phyloP scores from a whole-genome alignment of 495 filamentous ascomycete species.

The Platismatia glauca region DNA sequence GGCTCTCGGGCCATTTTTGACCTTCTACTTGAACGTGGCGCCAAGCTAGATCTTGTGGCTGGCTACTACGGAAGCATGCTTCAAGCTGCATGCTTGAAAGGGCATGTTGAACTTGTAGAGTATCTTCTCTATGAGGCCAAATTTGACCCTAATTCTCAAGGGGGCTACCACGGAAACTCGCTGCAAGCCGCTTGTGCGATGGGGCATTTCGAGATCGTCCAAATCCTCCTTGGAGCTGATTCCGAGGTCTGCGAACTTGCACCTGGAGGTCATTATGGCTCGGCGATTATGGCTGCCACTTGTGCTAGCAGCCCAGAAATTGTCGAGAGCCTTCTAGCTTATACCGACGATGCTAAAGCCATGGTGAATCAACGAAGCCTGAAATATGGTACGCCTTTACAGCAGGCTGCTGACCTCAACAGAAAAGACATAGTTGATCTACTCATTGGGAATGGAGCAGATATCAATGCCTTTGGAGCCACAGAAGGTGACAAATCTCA shows the following conservation, averaged over 20 bases:
- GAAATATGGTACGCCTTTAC: constrained; percentile 9
- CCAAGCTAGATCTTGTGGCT: not conserved
- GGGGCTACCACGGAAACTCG: not conserved
- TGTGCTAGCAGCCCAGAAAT: constrained; percentile 7
- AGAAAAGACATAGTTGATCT: constrained; percentile 9
- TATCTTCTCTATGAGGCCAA: constrained; percentile 1
- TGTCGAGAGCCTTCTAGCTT: constrained; percentile 1
- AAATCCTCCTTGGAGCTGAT: not conserved
- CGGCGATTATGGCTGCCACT: constrained; percentile 10
- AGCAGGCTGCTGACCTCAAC: constrained; percentile 2
- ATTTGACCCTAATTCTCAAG: constrained; percentile 1
- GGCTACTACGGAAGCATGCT: constrained; percentile 4
- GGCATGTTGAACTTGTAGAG: not conserved
- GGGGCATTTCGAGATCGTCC: constrained; percentile 10
- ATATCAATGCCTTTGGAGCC: constrained; percentile 4
- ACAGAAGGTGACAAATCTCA: not conserved
- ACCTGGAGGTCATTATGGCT: constrained; percentile 14
- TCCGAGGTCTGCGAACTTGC: not conserved
- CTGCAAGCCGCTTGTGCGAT: not conserved
- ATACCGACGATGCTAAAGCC: not conserved
- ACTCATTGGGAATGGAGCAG: constrained; percentile 3
- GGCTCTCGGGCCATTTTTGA: not conserved
- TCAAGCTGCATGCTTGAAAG: constrained; percentile 1
- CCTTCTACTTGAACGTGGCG: not conserved
- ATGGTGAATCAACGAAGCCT: constrained; percentile 6